phyloP scores from a whole-genome alignment of 2,329 filamentous ascomycete genomes.

The Diaporthe capsici region DNA sequence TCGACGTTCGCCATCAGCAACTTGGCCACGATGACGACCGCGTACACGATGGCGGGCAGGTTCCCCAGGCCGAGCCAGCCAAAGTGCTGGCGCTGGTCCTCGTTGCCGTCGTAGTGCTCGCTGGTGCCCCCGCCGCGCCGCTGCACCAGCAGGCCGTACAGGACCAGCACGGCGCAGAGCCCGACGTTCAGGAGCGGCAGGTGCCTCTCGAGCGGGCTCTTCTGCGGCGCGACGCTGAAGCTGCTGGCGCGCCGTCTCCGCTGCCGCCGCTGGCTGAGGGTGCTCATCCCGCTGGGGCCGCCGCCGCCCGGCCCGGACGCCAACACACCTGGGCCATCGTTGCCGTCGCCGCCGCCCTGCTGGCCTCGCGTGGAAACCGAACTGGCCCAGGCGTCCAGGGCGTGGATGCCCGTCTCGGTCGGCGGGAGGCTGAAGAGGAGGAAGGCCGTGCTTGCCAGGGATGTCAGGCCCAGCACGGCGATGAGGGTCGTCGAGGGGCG shows the following conservation, averaged over 20 bases:
- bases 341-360: background rate
- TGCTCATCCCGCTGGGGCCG: constrained; percentile 36
- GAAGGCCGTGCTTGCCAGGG: constrained; percentile 73
- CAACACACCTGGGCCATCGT: background rate
- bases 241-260: constrained; percentile 41
- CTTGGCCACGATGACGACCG: constrained; percentile 72
- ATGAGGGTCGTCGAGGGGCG: constrained; percentile 53
- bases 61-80: constrained; percentile 53
- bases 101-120: background rate
- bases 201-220: constrained; percentile 67
- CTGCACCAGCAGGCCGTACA: constrained; percentile 58
- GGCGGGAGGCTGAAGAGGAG: constrained; percentile 70
- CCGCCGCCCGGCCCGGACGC: background rate
- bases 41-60: constrained; percentile 72
- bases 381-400: constrained; percentile 62
- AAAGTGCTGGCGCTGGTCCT: constrained; percentile 17
- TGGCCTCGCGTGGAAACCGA: constrained; percentile 45
- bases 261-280: constrained; percentile 27
- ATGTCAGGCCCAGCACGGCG: constrained; percentile 72
- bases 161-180: constrained; percentile 66
- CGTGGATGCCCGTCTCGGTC: constrained; percentile 65
- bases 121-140: constrained; percentile 46
- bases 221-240: constrained; percentile 43
- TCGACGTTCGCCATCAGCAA: constrained; percentile 78
- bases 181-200: constrained; percentile 73